Percentiles rank a stretch among this genome's conserved stretches.
Evolutionary conservation across 768 basidiomycete species (phyloP).

Genomic region (Russula ochroleuca): DNA sequence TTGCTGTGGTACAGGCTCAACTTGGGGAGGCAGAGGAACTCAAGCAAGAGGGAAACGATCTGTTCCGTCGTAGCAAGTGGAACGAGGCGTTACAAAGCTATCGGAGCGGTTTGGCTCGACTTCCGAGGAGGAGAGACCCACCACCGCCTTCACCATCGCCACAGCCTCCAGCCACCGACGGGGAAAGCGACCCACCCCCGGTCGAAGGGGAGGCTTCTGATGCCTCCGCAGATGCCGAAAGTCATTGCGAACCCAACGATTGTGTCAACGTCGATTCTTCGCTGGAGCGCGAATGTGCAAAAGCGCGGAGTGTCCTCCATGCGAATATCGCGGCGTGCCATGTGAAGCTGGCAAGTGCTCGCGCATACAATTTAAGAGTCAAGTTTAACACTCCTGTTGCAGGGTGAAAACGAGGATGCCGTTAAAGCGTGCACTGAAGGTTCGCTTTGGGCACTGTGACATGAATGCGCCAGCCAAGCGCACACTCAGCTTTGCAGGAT

Average conservation of each 20-base stretch:
- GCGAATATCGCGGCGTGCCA: conserved; percentile 89
- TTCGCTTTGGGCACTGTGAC: conserved; percentile 3
- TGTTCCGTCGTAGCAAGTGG: conserved; percentile 64
- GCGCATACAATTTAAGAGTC: not conserved
- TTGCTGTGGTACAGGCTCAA: conserved; percentile 36
- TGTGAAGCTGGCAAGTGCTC: conserved; percentile 61
- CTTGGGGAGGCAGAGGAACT: conserved; percentile 53
- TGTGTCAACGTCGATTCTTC: conserved; percentile 30
- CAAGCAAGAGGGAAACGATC: conserved; percentile 72
- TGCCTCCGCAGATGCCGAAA: conserved; percentile 24
- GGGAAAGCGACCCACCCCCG: conserved; percentile 25
- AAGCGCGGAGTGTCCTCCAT: conserved; percentile 66
- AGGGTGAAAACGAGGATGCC: conserved; percentile 26
- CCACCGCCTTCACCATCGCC: not conserved
- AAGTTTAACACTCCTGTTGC: not conserved
- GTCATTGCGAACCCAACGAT: conserved; percentile 25
- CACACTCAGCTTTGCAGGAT: conserved; percentile 68
- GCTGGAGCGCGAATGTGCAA: conserved; percentile 47
- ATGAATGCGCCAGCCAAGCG: conserved; percentile 5
- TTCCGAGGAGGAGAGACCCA: conserved; percentile 48
- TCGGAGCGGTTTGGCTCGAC: conserved; percentile 55
- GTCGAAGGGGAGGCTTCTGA: conserved; percentile 29
- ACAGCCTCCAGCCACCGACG: conserved; percentile 24
- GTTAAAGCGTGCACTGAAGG: conserved; percentile 29
- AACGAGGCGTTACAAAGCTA: conserved; percentile 69